Evolutionary conservation across 2,329 filamentous ascomycete species (phyloP).

Genomic region (Ophiostoma ulmi): DNA sequence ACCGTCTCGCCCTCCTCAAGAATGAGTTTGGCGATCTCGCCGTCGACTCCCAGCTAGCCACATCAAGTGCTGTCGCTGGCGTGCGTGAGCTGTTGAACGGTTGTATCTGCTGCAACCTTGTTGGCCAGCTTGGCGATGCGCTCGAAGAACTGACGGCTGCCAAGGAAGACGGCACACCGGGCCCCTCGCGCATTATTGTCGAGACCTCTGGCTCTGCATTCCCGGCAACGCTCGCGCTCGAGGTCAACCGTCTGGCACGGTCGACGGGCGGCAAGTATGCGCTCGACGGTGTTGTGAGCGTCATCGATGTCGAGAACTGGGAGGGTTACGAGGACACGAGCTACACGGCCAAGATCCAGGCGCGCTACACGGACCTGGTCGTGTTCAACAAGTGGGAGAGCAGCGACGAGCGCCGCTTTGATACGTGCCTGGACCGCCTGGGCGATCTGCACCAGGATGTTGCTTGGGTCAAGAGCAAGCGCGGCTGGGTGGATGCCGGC

Average conservation of each 20-base stretch:
- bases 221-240: conserved; percentile 83
- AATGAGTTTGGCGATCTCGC: conserved; percentile 97
- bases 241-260: conserved; percentile 73
- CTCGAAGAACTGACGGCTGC: conserved; percentile 64
- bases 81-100: conserved; percentile 92
- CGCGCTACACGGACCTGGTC: conserved; percentile 81
- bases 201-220: conserved; percentile 88
- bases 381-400: conserved; percentile 91
- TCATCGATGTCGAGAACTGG: conserved; percentile 95
- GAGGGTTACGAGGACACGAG: conserved; percentile 85
- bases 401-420: conserved; percentile 67
- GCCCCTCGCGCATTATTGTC: conserved; percentile 82
- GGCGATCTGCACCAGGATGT: conserved; percentile 75
- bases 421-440: conserved; percentile 71
- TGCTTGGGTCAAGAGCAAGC: conserved; percentile 79
- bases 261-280: conserved; percentile 62
- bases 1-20: conserved; percentile 90
- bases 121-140: conserved; percentile 80
- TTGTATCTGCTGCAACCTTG: conserved; percentile 98
- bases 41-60: conserved; percentile 85
- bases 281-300: conserved; percentile 81
- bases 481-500: conserved; percentile 70
- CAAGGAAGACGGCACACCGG: conserved; percentile 27
- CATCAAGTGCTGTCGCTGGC: conserved; percentile 75
- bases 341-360: conserved; percentile 83